Evolutionary conservation across 345 rosid genomes (phyloP), one percentile per base, ranked within the genome.

Genomic region (Boechera stricta): DNA sequence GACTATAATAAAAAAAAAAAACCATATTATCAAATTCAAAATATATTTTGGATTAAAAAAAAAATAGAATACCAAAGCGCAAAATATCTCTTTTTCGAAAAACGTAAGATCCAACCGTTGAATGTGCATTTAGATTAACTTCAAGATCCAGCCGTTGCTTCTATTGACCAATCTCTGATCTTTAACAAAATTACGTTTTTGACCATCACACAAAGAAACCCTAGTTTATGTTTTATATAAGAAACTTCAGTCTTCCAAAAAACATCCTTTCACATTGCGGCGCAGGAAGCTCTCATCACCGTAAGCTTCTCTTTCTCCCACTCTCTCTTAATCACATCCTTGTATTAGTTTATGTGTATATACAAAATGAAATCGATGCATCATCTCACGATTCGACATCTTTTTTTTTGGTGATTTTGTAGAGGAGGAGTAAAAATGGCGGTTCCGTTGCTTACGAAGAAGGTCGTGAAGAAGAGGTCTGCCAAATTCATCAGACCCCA

Each of bases 401-500:
- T 31, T 56, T 28, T 28, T 28, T 2, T 28, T 29, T 15, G 13
- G 13, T 64, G 69, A 13, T 13, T 28, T 13, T 63, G 24, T 63
- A 45, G 69, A 45, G 28, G 4, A 64, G 77, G 4, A 64, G 77
- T 9, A 68, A 41, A 39, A 74, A 89, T 92, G 97, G 96, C 96
- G 83, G 92, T 85, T 35, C 92, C 92, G 18, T 74, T 90, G 73
- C 75, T 87, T 63, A 52, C 81, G 67, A 92, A 92, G 94, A 92
- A 82, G 94, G 82, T 84, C 33, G 87, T 88, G 59, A 92, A 89
- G 92, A 92, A 93, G 90, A 81, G 97, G 78, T 73, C 82, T 61
- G 90, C 89, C 84, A 80, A 85, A 72, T 91, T 93, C 83, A 91
- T 87, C 84, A 88, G 96, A 69, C 91, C 97, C 32, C 97, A 89